A percentile compares a stretch with the other conserved stretches of the same genome.
These are phyloP conservation scores for Theobroma cacao DNA, from an alignment of 345 rosid species.

Conservation along the genomic window DNA sequence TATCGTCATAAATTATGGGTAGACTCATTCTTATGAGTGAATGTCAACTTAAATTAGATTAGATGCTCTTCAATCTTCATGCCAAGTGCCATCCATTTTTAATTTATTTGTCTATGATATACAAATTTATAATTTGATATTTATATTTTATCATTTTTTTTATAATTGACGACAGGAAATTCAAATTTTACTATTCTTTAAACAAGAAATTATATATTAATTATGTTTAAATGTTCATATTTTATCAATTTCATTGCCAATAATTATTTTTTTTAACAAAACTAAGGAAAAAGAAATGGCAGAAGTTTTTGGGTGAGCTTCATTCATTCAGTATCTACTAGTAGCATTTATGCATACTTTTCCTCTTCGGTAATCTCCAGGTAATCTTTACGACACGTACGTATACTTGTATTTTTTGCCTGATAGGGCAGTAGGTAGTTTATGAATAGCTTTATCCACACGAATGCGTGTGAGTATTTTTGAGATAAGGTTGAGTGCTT, in stretches of 20 bases:
- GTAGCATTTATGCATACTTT: neutral
- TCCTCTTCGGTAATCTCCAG: neutral
- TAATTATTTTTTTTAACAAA: neutral
- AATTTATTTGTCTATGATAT: too few species aligned
- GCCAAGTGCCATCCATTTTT: too few species aligned
- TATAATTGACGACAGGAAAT: too few species aligned
- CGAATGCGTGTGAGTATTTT: neutral
- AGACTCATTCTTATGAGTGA: neutral
- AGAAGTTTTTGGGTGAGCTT: too few species aligned
- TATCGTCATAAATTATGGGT: neutral
- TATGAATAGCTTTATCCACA: neutral
- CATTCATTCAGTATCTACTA: too few species aligned
- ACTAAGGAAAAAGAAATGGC: neutral
- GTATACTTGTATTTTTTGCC: too few species aligned
- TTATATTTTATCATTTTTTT: neutral
- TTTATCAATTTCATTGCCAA: neutral
- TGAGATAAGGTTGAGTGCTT: neutral
- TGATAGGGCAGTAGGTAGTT: neutral
- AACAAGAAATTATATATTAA: too few species aligned
- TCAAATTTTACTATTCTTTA: too few species aligned
- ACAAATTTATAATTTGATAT: too few species aligned
- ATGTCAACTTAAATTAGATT: too few species aligned
- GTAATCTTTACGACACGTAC: neutral
- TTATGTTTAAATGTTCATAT: too few species aligned
- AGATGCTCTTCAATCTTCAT: neutral